Evolutionary conservation across 2,329 filamentous ascomycete genomes (phyloP), one percentile per base, ranked within the genome.

Genomic region (Alternaria sp.): DNA sequence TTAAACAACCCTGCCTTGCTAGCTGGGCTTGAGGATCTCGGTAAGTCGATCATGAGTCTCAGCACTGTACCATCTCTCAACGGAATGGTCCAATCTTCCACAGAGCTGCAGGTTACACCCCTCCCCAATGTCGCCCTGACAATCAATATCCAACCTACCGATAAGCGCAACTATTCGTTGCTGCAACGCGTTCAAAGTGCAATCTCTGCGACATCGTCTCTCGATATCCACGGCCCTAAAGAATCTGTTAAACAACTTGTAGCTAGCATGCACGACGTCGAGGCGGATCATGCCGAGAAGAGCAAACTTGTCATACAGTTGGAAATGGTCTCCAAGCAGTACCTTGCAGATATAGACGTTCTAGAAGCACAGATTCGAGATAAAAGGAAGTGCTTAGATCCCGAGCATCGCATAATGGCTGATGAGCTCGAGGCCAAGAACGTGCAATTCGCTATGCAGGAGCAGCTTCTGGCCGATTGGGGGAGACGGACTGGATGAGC

Each of bases 371-470:
- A 54, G 10, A 3, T 60, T 22, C 22, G 40, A n/a, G 45, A 34
- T 10, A n/a, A 30, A 18, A 16, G 41, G 5, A n/a, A 25, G 22
- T 62, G 62, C 30, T 18, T 20, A 3, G 28, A 60, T 27, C n/a
- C 40, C 3, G 30, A 22, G 18, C 64, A 68, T 54, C 44, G 45
- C 16, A 52, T 25, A n/a, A 12, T 68, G 22, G 25, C 14, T 3
- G 61, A 66, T n/a, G 57, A 69, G 53, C 43, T 67, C 7, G 51
- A 40, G n/a, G 65, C 67, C 0, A 63, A 60, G 52, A 50, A 62
- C 4, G 34, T 43, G 30, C 55, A 52, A 20, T 45, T 34, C 5
- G 46, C 41, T 50, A 60, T 64, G 56, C 56, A 61, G 20, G 57
- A 44, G 5, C 36, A 41, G 36, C 16, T 64, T 14, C 34, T 63